Conservation (phyloP, 208 protist species). For the Porcisia deanei region DNA sequence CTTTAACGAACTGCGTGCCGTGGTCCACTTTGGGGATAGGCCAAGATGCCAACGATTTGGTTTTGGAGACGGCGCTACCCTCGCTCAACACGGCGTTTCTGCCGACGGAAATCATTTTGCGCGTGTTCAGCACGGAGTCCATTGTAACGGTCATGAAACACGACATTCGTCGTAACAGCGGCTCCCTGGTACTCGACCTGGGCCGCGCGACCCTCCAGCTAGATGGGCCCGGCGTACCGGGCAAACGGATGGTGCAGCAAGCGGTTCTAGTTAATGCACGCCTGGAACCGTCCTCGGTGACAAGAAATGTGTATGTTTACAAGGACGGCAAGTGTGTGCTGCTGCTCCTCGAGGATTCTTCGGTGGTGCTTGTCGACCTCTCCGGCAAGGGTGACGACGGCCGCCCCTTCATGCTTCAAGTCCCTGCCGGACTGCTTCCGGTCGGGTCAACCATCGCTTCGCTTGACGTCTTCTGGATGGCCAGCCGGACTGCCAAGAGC, state of each 20-base stretch:
- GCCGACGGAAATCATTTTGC: constrained; percentile 66
- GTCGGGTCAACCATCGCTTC: constrained; percentile 55
- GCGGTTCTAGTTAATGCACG: constrained; percentile 70
- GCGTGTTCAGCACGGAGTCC: constrained; percentile 55
- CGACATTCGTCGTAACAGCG: constrained; percentile 60
- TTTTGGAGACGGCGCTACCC: constrained; percentile 70
- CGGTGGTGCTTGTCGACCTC: constrained; percentile 70
- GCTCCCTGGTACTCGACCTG: constrained; percentile 44
- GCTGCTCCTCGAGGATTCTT: constrained; percentile 68
- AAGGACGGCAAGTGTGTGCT: constrained; percentile 72
- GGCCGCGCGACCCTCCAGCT: constrained; percentile 56
- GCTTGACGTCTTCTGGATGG: constrained; percentile 70
- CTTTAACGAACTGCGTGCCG: constrained; percentile 47
- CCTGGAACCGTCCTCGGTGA: constrained; percentile 40
- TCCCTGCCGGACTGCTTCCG: constrained; percentile 62
- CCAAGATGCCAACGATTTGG: constrained; percentile 35
- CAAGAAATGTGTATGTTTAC: constrained; percentile 39
- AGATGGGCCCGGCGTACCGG: constrained; percentile 22
- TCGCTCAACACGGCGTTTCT: constrained; percentile 45
- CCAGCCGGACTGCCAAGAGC: constrained; percentile 22
- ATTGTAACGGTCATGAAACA: constrained; percentile 66
- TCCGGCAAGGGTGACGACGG: constrained; percentile 49
- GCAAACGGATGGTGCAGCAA: constrained; percentile 41
- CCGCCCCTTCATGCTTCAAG: constrained; percentile 51
- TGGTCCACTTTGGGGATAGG: constrained; percentile 40